Base-by-base conservation (phyloP, 2,329 filamentous ascomycete species). In the Stromatinia cepivora region DNA sequence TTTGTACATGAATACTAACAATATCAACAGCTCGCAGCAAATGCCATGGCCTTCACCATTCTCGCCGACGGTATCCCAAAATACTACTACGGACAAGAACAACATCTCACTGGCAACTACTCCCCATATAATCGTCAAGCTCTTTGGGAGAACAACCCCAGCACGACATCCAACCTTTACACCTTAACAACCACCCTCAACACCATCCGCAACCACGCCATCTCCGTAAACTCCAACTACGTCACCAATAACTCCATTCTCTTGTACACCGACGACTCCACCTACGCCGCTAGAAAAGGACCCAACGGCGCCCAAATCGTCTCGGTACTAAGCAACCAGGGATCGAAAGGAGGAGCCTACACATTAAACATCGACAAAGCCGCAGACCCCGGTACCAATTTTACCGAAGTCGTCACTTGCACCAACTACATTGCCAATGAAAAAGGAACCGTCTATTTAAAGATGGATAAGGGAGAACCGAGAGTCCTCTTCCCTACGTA, bases 51-150 rank as follows among this genome's bases (percentile, higher is more conserved):
- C 5, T 85, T 81, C 72, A 84, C 79, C 5, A 81, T 86, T 67
- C 80, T 86, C 39, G 75, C 77, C 22, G 81, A 85, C 70, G 84
- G 84, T 25, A 83, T 86, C 45, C 84, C 84, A 0, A 84, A 85
- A 73, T 70, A 85, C 54, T 86, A 86, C 72, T 79, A 84, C 71
- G 84, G 84, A n/a, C 83, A 85, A 75, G 84, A 86, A 75, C 84
- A 86, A 69, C 81, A 83, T 74, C 82, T 81, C 74, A 74, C 77
- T 11, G 81, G 81, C 22, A 71, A 67, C 6, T 71, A 48, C 20
- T 80, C 80, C 36, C 81, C 81, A 1, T 54, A 74, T 45, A 81
- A 83, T 71, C 81, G 82, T 6, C 82, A 83, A 74, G 81, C 81
- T 2, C 74, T 80, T 46, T 84, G 82, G 82, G 71, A 80, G 0